Evolutionary conservation across 2,329 filamentous ascomycete species (phyloP).

Genomic region (Sporothrix humicola): DNA sequence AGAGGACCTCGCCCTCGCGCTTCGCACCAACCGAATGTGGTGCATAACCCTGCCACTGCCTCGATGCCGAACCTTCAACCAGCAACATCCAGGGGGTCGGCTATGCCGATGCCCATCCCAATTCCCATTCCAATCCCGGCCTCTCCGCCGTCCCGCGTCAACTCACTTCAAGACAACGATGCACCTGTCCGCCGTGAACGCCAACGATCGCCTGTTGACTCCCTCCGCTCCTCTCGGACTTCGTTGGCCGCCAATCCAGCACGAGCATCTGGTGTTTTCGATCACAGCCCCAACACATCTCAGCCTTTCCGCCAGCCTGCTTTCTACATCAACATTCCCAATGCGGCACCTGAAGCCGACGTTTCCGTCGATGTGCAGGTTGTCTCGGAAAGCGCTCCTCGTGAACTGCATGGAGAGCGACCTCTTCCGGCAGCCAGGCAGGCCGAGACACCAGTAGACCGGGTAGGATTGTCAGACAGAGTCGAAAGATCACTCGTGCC

Average conservation of each 20-base stretch:
- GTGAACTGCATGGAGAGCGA: conserved; percentile 36
- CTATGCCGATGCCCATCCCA: conserved; percentile 31
- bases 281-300: background rate
- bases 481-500: conserved; percentile 41
- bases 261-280: conserved; percentile 31
- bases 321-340: conserved; percentile 31
- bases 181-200: conserved; percentile 27
- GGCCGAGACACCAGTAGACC: background rate
- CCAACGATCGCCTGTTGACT: conserved; percentile 30
- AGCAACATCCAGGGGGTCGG: conserved; percentile 14
- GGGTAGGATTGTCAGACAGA: background rate
- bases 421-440: conserved; percentile 27
- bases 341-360: background rate
- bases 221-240: conserved; percentile 11
- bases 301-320: conserved; percentile 29
- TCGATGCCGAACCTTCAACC: conserved; percentile 24
- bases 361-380: background rate
- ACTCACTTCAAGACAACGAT: conserved; percentile 19
- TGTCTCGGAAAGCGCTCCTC: background rate
- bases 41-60: conserved; percentile 35
- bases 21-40: conserved; percentile 43
- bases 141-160: background rate
- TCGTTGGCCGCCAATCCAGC: conserved; percentile 28
- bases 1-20: conserved; percentile 38
- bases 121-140: conserved; percentile 29